Conservation (phyloP, 2,329 filamentous ascomycete species). For the Salinomyces thailandicus region DNA sequence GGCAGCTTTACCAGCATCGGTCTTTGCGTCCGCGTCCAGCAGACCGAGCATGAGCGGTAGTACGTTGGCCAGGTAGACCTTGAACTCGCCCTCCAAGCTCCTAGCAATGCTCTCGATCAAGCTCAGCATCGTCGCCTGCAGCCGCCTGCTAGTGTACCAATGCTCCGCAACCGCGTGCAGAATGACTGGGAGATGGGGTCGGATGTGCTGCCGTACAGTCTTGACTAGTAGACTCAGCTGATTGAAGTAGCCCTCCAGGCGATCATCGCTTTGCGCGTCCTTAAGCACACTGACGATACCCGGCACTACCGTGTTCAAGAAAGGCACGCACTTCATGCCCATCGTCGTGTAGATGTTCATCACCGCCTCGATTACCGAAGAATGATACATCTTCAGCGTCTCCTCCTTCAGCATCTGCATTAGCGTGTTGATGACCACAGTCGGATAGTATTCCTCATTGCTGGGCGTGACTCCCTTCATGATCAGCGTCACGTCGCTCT, state of each 20-base stretch:
- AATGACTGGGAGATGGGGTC: slow-evolving; percentile 79
- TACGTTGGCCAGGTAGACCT: slow-evolving; percentile 81
- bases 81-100: slow-evolving; percentile 94
- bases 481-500: slow-evolving; percentile 93
- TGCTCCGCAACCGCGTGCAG: slow-evolving; percentile 79
- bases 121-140: slow-evolving; percentile 84
- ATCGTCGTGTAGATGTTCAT: slow-evolving; percentile 98
- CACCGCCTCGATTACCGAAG: slow-evolving; percentile 88
- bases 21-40: slow-evolving; percentile 76
- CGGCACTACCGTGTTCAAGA: slow-evolving; percentile 86
- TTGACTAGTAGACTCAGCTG: slow-evolving; percentile 86
- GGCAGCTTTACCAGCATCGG: slow-evolving; percentile 43
- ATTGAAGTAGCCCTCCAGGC: slow-evolving; percentile 90
- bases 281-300: slow-evolving; percentile 86
- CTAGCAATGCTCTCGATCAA: slow-evolving; percentile 89
- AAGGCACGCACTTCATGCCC: slow-evolving; percentile 89
- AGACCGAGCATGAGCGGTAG: slow-evolving; percentile 91
- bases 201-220: slow-evolving; percentile 93
- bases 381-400: slow-evolving; percentile 83
- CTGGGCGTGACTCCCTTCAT: slow-evolving; percentile 96
- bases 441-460: slow-evolving; percentile 96
- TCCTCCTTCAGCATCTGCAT: slow-evolving; percentile 85
- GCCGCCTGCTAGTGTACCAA: slow-evolving; percentile 68
- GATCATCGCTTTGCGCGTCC: slow-evolving; percentile 55
- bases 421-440: slow-evolving; percentile 91